Percentiles rank a stretch among this genome's conserved stretches.
Conservation (phyloP, 441 rosid species). For the Populus tomentosa region DNA sequence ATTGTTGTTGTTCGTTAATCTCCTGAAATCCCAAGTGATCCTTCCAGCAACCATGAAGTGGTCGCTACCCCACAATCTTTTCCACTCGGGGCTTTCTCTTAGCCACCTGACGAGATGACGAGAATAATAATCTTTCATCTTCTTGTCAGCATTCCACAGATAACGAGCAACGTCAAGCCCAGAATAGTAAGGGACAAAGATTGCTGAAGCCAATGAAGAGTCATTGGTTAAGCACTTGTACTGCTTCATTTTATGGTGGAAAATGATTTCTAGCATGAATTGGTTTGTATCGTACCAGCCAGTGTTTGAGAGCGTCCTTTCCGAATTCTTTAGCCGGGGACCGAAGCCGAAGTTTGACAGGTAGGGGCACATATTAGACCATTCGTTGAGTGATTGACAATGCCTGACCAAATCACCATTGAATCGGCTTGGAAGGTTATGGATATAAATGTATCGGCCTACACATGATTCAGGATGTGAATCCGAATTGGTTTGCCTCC, state of each 20-base stretch:
- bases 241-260: constrained; percentile 72
- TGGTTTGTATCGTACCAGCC: constrained; percentile 80
- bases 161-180: constrained; percentile 76
- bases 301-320: constrained; percentile 28
- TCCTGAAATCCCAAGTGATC: constrained; percentile 81
- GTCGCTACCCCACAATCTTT: constrained; percentile 55
- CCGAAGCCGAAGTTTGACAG: constrained; percentile 60
- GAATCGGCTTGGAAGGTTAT: constrained; percentile 50
- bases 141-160: constrained; percentile 51
- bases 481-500: constrained; percentile 9
- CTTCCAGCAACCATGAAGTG: constrained; percentile 90
- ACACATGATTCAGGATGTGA: constrained; percentile 39
- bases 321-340: constrained; percentile 34
- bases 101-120: constrained; percentile 57
- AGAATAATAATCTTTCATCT: constrained; percentile 51
- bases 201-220: constrained; percentile 60
- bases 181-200: constrained; percentile 66
- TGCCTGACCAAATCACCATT: constrained; percentile 58
- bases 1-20: constrained; percentile 37
- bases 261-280: constrained; percentile 69
- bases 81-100: constrained; percentile 63
- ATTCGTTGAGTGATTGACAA: constrained; percentile 48
- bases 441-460: constrained; percentile 55
- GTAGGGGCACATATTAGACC: constrained; percentile 62
- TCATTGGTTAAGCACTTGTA: constrained; percentile 66